A percentile compares a stretch with the other conserved stretches of the same genome.
phyloP scores from a whole-genome alignment of 441 rosid species.

The Francoa sonchifolia region DNA sequence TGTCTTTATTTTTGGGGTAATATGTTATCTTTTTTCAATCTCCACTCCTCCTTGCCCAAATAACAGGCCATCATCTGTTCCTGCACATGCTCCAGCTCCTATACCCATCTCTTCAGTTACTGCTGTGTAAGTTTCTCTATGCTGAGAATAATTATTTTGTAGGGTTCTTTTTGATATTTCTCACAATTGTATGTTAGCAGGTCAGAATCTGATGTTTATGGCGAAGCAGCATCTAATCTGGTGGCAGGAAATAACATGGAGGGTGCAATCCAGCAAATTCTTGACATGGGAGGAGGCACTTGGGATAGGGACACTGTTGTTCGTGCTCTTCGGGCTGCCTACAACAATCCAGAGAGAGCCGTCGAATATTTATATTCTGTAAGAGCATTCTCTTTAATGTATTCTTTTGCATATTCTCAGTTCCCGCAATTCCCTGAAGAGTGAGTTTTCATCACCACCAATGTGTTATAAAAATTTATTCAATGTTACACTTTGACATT shows the following conservation, averaged over 20 bases:
- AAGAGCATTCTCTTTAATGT: constrained; percentile 10
- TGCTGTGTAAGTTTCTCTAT: constrained; percentile 16
- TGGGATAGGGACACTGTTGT: constrained; percentile 84
- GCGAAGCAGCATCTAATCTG: constrained; percentile 78
- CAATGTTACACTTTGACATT: not conserved
- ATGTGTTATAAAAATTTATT: constrained; percentile 6
- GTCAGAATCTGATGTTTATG: constrained; percentile 45
- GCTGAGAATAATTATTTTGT: not conserved
- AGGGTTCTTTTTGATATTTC: not conserved
- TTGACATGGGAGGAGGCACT: constrained; percentile 90
- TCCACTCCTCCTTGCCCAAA: no score
- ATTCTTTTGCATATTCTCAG: not conserved
- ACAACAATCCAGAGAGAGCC: constrained; percentile 89
- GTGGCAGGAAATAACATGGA: constrained; percentile 79
- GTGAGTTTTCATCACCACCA: constrained; percentile 3
- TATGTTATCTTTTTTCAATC: not conserved
- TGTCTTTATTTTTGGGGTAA: not conserved
- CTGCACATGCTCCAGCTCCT: constrained; percentile 17
- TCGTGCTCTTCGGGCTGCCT: constrained; percentile 90
- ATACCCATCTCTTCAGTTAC: constrained; percentile 18
- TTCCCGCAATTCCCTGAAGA: constrained; percentile 1
- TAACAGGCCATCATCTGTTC: constrained; percentile 25
- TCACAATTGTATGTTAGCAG: constrained; percentile 27
- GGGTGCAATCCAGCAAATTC: constrained; percentile 70
- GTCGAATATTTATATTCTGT: constrained; percentile 88